Base-by-base conservation (phyloP, 257 asterid genomes). In the Plectranthus barbatus region DNA sequence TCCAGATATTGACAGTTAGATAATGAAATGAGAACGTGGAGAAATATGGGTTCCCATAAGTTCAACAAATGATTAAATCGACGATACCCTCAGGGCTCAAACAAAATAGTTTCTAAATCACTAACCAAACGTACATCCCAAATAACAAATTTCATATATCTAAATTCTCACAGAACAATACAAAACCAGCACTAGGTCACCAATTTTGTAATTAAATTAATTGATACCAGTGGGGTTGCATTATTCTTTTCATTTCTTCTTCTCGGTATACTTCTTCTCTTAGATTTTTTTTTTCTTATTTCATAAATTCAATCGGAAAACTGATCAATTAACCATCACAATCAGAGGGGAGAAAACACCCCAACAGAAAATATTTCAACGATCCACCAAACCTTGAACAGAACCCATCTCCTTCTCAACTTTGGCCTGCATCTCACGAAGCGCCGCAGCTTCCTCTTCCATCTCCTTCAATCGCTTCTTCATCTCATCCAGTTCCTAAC, bases 351-450 rank as follows among this genome's bases (percentile, higher is more conserved):
- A 65, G 39, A 24, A 21, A 20, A 3, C 31, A 46, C 46, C 12
- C 37, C 26, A 39, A 18, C 26, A 29, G 18, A 58, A 56, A 11
- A 36, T 4, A 44, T 13, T 34, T 47, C 56, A 46, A 39, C 39
- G 55, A 50, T 48, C 41, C 48, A 42, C 12, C n/a, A 54, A 4
- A 84, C 87, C 91, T 81, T 81, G 87, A 61, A 40, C 83, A 41
- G 84, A 75, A 33, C 87, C 82, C 90, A 83, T 83, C 81, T 80
- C 86, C 77, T 83, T 83, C 79, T 83, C 86, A 62, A 83, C 90
- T 63, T 83, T 78, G 17, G 90, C 82, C 73, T 83, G 86, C 90
- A 83, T 80, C 44, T 83, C 86, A 29, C 87, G 77, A 60, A 83
- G 86, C 45, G 87, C 87, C 40, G 85, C 81, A 2, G 90, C 87